These are phyloP conservation scores for Candida caryicola DNA, from an alignment of 805 yeast genomes.

Conservation along the genomic window DNA sequence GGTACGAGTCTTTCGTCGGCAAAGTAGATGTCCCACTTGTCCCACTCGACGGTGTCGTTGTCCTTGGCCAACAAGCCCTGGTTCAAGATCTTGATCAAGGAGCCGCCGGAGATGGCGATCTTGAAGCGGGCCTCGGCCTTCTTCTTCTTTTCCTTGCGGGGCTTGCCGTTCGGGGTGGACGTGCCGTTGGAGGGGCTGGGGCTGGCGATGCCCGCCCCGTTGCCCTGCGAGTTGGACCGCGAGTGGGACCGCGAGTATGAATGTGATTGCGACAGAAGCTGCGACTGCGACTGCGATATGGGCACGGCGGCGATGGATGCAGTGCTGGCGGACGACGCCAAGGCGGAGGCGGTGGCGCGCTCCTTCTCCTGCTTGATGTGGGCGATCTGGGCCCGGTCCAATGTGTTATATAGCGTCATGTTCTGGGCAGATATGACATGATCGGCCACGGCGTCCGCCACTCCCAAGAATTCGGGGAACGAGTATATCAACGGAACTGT, in stretches of 20 bases:
- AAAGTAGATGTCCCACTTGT: constrained; percentile 91
- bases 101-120: constrained; percentile 92
- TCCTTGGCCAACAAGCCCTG: constrained; percentile 77
- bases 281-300: not conserved
- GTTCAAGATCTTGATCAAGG: constrained; percentile 77
- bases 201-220: not conserved
- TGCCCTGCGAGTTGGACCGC: constrained; percentile 6
- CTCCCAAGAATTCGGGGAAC: constrained; percentile 83
- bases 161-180: constrained; percentile 14
- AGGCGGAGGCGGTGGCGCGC: constrained; percentile 9
- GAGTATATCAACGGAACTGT: constrained; percentile 92
- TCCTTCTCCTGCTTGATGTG: constrained; percentile 26
- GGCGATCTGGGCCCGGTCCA: constrained; percentile 33
- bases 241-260: too few relatives aligned
- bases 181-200: constrained; percentile 9
- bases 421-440: constrained; percentile 90
- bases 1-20: constrained; percentile 96
- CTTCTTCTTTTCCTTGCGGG: constrained; percentile 40
- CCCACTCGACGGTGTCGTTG: constrained; percentile 74
- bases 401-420: constrained; percentile 50
- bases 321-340: constrained; percentile 16
- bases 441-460: constrained; percentile 96
- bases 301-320: constrained; percentile 6
- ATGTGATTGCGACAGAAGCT: too few relatives aligned
- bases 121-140: constrained; percentile 72